phyloP scores from a whole-genome alignment of 73 alveolate genomes.

The Tetrahymena thermophila region DNA sequence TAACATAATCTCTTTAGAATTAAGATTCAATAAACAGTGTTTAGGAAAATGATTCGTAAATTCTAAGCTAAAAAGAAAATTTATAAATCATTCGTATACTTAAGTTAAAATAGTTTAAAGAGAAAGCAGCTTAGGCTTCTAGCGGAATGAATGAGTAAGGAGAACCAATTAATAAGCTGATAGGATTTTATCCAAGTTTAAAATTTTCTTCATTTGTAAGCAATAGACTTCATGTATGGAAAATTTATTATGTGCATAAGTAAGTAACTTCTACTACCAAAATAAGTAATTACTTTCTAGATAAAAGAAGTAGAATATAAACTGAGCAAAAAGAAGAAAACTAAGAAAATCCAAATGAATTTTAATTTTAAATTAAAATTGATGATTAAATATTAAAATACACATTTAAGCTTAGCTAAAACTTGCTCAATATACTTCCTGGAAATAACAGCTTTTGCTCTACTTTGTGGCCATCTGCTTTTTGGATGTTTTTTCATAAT shows the following conservation, averaged over 20 bases:
- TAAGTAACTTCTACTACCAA: not conserved
- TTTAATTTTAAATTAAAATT: not conserved
- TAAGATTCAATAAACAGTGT: not conserved
- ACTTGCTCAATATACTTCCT: not conserved
- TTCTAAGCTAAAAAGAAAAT: not conserved
- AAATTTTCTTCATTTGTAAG: not conserved
- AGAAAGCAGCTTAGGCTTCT: not conserved
- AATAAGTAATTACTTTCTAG: not conserved
- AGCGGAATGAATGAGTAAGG: not conserved
- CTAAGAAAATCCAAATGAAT: not conserved
- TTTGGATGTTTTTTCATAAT: not conserved
- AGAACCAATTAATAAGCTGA: not conserved
- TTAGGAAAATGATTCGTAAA: not conserved
- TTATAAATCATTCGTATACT: not conserved
- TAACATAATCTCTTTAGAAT: not conserved
- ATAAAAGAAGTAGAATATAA: not conserved
- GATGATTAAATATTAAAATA: not conserved
- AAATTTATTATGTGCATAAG: not conserved
- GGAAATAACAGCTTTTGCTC: not conserved
- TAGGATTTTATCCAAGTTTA: not conserved
- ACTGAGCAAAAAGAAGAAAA: not conserved
- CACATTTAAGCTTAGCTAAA: not conserved
- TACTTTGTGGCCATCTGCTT: not conserved
- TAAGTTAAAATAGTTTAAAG: not conserved
- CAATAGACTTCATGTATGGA: not conserved